phyloP scores from a whole-genome alignment of 345 rosid species.

The Eucalyptus dawsonii region DNA sequence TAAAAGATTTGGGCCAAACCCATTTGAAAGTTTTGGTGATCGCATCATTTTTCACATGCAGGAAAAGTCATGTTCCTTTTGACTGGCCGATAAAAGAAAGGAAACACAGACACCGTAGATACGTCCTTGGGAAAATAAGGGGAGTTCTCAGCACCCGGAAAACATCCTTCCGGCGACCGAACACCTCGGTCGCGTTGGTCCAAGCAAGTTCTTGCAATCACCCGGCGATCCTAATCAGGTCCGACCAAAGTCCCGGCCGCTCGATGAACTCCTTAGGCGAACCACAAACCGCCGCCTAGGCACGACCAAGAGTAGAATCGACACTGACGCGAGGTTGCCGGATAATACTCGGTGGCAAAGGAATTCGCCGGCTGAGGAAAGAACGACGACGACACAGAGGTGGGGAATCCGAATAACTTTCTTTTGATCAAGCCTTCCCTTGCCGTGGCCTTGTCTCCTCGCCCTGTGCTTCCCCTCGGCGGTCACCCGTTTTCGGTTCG shows the following conservation, averaged over 20 bases:
- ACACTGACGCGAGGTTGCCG: neutral
- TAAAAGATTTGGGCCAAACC: neutral
- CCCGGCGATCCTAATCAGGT: neutral
- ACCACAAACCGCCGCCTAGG: neutral
- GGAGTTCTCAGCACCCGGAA: neutral
- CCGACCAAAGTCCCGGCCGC: neutral
- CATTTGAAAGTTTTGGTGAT: neutral
- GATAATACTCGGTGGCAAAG: neutral
- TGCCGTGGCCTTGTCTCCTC: neutral
- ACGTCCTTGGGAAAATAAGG: neutral
- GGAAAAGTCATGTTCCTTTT: neutral
- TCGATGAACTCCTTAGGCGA: fast-evolving
- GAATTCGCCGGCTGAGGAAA: neutral
- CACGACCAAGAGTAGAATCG: neutral
- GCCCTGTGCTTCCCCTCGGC: neutral
- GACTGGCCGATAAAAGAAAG: neutral
- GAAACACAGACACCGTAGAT: no score
- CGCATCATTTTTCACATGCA: neutral
- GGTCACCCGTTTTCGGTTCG: neutral
- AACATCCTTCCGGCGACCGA: neutral
- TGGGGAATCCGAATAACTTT: neutral
- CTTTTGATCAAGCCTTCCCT: neutral
- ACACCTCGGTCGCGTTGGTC: fast-evolving
- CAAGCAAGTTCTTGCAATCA: neutral
- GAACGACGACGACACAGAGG: neutral